Percentiles rank a stretch among this genome's conserved stretches.
phyloP scores from a whole-genome alignment of 176 grass and related monocot species.

The Cymbopogon citratus region DNA sequence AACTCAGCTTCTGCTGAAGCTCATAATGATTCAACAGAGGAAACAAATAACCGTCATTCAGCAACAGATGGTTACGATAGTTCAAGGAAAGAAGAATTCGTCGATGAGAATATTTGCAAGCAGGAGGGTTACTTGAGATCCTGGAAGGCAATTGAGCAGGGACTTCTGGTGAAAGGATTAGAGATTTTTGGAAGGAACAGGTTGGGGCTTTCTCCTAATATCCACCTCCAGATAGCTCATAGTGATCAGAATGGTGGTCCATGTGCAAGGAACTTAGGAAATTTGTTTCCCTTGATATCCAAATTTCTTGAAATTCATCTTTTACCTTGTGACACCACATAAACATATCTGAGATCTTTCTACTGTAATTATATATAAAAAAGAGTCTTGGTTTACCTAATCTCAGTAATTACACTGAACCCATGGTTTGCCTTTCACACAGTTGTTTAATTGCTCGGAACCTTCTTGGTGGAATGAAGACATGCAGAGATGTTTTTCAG shows the following conservation, averaged over 20 bases:
- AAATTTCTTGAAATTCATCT: not conserved
- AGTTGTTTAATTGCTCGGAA: slow-evolving; percentile 92
- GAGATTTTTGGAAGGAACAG: slow-evolving; percentile 94
- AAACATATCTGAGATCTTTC: not conserved
- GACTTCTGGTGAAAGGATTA: slow-evolving; percentile 88
- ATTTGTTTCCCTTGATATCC: not conserved
- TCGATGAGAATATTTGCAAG: slow-evolving; percentile 65
- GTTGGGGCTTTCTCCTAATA: slow-evolving; percentile 25
- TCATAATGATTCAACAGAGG: slow-evolving; percentile 49
- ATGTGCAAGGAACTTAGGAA: not conserved
- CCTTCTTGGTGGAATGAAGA: slow-evolving; percentile 96
- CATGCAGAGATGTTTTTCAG: slow-evolving; percentile 80
- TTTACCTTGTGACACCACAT: not conserved
- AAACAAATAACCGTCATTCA: slow-evolving; percentile 43
- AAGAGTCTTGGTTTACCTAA: not conserved
- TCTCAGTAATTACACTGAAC: slow-evolving; percentile 18
- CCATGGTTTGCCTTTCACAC: slow-evolving; percentile 27
- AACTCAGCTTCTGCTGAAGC: slow-evolving; percentile 40
- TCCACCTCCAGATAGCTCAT: not conserved
- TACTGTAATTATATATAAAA: not conserved
- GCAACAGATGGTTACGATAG: slow-evolving; percentile 50
- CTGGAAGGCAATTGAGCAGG: slow-evolving; percentile 85
- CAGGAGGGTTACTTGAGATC: slow-evolving; percentile 42
- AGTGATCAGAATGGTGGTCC: not conserved
- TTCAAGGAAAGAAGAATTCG: slow-evolving; percentile 65